Evolutionary conservation across 768 basidiomycete species (phyloP).

Genomic region (Termitomyces sp.): DNA sequence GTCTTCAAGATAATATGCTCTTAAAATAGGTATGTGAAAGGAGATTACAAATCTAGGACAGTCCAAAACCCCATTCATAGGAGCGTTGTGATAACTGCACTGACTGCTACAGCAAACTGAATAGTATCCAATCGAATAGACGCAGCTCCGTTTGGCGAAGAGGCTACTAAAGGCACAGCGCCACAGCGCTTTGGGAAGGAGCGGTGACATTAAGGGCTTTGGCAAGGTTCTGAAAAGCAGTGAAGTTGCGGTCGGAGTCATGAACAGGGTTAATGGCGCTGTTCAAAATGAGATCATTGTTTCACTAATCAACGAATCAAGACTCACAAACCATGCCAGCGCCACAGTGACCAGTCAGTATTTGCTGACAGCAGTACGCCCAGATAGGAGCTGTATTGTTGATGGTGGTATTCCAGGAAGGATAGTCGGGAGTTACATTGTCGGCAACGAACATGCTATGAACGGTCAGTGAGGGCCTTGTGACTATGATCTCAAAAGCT

Average conservation of each 20-base stretch:
- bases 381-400: conserved; percentile 54
- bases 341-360: conserved; percentile 38
- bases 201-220: conserved; percentile 47
- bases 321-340: conserved; percentile 51
- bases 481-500: conserved; percentile 12
- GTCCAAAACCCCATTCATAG: conserved; percentile 21
- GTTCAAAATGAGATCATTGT: background rate
- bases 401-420: conserved; percentile 51
- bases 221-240: conserved; percentile 52
- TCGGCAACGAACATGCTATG: conserved; percentile 34
- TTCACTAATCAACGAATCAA: background rate
- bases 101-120: conserved; percentile 21
- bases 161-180: conserved; percentile 17
- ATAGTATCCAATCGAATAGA: conserved; percentile 27
- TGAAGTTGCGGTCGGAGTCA: conserved; percentile 40
- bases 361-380: conserved; percentile 41
- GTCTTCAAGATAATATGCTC: conserved; percentile 22
- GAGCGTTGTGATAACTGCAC: conserved; percentile 26
- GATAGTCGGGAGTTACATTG: conserved; percentile 36
- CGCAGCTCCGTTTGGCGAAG: conserved; percentile 23
- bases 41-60: background rate
- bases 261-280: conserved; percentile 56
- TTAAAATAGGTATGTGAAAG: conserved; percentile 12
- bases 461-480: background rate
- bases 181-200: conserved; percentile 24